Evolutionary conservation across 306 rosid genomes (phyloP).

Genomic region (Crotalaria pallida): DNA sequence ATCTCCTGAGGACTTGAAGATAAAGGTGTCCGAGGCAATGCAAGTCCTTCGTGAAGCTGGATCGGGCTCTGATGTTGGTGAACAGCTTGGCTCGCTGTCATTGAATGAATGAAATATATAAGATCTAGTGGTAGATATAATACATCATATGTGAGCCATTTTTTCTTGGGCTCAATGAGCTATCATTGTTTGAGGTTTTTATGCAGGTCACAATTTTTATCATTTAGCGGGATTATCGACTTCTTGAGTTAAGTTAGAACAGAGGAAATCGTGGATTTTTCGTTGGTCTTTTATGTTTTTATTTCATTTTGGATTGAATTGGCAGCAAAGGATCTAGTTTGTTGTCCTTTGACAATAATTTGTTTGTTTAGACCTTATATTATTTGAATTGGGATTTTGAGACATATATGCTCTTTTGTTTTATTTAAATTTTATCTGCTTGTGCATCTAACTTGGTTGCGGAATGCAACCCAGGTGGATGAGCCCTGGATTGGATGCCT

Average conservation of each 20-base stretch:
- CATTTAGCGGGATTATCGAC: neutral
- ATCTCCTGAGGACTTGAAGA: slow-evolving; percentile 60
- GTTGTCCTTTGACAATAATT: neutral
- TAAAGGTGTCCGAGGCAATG: slow-evolving; percentile 63
- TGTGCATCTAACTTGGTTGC: neutral
- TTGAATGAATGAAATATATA: slow-evolving; percentile 30
- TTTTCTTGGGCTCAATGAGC: slow-evolving; percentile 16
- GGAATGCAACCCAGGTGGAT: neutral
- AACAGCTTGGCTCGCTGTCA: slow-evolving; percentile 41
- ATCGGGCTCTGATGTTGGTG: slow-evolving; percentile 36
- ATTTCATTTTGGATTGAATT: neutral
- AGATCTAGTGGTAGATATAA: neutral
- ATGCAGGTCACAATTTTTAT: neutral
- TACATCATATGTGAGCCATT: neutral
- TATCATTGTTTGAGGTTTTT: neutral
- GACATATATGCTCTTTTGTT: neutral
- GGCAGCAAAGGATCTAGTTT: neutral
- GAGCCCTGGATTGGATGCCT: neutral
- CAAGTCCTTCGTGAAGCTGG: slow-evolving; percentile 54
- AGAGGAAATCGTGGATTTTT: slow-evolving; percentile 4
- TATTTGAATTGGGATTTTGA: neutral
- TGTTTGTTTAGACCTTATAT: neutral
- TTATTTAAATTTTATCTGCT: neutral
- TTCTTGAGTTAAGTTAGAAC: neutral
- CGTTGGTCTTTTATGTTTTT: neutral